Evolutionary conservation across 495 filamentous ascomycete species (phyloP), one percentile per base, ranked within the genome.

Genomic region (Aspergillus campestris): DNA sequence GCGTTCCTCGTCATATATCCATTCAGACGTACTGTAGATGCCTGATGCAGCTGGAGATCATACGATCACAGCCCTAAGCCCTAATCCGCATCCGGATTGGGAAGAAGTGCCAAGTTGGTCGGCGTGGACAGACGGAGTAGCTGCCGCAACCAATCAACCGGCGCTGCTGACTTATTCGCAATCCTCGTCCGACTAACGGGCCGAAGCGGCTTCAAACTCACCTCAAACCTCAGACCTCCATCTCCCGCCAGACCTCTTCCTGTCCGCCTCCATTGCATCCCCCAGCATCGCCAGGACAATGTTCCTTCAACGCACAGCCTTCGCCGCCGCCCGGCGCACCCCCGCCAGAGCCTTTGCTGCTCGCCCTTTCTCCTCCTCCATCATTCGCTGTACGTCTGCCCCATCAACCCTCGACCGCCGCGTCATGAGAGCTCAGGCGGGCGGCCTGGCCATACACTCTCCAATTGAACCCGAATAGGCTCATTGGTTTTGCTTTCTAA

Each of bases 291-390:
- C 53, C 55, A 55, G 64, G 60, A 74, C 70, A 72, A 92, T 91
- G 86, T 86, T 91, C 69, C 72, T 92, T 61, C 83, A 86, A 70
- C 86, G 88, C 66, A 80, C 87, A 53, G 85, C 80, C 58, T 65
- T 86, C 55, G 75, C 80, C 58, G 74, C 83, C 53, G 82, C 80
- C 48, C 78, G 84, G 67, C 86, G 86, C 58, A 79, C 79, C 45
- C 79, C 79, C 52, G 67, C 77, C 59, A 66, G 74, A 51, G 77
- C 81, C 55, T 53, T 77, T 50, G 71, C 65, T 41, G 58, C 59
- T 45, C 71, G 71, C 56, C 62, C 66, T 8, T 73, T 75, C 56
- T 71, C 72, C 48, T 68, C 71, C 37, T 71, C 71, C 49, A 52
- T 73, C 55, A 47, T 59, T 51, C 69, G 71, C 58, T 57, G 71